A percentile compares a stretch with the other conserved stretches of the same genome.
These are phyloP conservation scores for Flaveria sonorensis DNA, from an alignment of 129 eudicot species.

Conservation along the genomic window DNA sequence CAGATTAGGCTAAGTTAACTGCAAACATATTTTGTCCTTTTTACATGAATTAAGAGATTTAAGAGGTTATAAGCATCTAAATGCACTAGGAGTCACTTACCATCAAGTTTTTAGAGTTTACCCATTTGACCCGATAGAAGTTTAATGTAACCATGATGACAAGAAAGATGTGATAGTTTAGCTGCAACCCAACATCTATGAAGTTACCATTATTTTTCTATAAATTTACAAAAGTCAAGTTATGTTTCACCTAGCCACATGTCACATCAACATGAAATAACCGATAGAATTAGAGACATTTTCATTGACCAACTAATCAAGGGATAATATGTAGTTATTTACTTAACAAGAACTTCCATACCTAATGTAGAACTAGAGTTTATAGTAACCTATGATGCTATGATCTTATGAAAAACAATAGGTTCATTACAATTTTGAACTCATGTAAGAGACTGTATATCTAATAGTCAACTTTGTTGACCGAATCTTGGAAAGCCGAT, in stretches of 20 bases:
- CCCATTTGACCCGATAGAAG: background rate
- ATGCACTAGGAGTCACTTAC: no score
- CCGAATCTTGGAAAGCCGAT: slow-evolving; percentile 53
- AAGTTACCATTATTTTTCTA: background rate
- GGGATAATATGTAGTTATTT: slow-evolving; percentile 41
- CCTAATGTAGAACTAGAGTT: background rate
- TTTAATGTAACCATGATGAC: background rate
- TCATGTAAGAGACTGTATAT: slow-evolving; percentile 92
- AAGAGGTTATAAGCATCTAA: no score
- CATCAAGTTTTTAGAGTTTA: no score
- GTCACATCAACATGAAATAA: slow-evolving; percentile 60
- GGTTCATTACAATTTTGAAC: slow-evolving; percentile 93
- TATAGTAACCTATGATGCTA: background rate
- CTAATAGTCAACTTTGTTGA: slow-evolving; percentile 81
- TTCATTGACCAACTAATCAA: slow-evolving; percentile 89
- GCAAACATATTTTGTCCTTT: background rate
- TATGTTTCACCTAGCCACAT: slow-evolving; percentile 75
- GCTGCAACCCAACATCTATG: no score
- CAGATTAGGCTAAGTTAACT: background rate
- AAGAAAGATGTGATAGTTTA: no score
- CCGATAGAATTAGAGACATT: slow-evolving; percentile 79
- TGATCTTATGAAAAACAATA: slow-evolving; percentile 22
- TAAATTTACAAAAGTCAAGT: slow-evolving; percentile 47
- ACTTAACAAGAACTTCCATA: background rate
- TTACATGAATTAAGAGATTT: no score